Percentiles rank a stretch among this genome's conserved stretches.
Evolutionary conservation across 768 basidiomycete species (phyloP).

Genomic region (Boletales sp.): DNA sequence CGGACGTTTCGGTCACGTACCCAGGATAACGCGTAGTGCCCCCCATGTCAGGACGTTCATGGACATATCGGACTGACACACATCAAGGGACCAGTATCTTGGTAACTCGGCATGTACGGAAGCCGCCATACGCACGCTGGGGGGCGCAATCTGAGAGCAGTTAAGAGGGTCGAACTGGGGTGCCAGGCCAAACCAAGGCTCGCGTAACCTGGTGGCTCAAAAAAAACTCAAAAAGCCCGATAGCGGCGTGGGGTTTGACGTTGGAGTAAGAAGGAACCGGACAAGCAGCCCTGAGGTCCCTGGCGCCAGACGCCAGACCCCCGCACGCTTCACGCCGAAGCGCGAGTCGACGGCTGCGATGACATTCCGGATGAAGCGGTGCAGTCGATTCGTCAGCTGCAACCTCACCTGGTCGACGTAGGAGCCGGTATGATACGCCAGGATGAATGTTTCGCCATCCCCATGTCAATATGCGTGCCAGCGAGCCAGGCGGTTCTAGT

Average conservation of each 20-base stretch:
- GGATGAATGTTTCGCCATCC: too few relatives aligned
- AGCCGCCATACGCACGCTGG: neutral
- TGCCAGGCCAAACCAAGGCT: neutral
- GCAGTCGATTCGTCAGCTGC: too few relatives aligned
- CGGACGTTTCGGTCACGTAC: constrained; percentile 11
- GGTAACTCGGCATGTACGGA: constrained; percentile 10
- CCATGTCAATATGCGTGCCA: too few relatives aligned
- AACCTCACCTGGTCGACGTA: too few relatives aligned
- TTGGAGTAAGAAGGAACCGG: too few relatives aligned
- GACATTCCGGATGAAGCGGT: too few relatives aligned
- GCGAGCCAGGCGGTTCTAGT: too few relatives aligned
- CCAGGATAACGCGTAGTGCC: neutral
- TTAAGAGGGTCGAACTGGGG: constrained; percentile 2
- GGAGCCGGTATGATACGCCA: too few relatives aligned
- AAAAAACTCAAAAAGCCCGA: neutral
- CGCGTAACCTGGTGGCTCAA: constrained; percentile 1
- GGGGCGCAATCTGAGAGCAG: constrained; percentile 4
- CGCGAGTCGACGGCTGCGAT: too few relatives aligned
- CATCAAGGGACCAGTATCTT: constrained; percentile 4
- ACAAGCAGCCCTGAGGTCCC: too few relatives aligned
- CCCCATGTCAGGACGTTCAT: constrained; percentile 12
- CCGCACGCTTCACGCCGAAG: too few relatives aligned
- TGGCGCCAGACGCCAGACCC: too few relatives aligned
- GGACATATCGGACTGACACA: constrained; percentile 13
- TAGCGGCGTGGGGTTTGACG: neutral